Percentiles rank a stretch among this genome's conserved stretches.
Evolutionary conservation across 2,329 filamentous ascomycete genomes (phyloP).

Genomic region (Cephalotrichum gorgonifer): DNA sequence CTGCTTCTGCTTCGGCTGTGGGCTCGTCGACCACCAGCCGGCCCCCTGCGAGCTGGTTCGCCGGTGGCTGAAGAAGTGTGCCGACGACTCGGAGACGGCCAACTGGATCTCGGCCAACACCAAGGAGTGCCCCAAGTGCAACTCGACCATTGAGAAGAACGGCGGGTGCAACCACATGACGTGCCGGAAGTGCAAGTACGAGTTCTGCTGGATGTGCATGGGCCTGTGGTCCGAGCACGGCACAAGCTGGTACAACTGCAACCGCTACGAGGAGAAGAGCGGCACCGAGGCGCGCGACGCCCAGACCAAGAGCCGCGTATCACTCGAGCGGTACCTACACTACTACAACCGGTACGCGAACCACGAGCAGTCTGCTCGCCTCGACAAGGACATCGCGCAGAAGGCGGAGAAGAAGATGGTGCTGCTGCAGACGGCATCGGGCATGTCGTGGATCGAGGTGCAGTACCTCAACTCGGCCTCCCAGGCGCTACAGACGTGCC

Average conservation of each 20-base stretch:
- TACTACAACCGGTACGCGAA: constrained; percentile 99
- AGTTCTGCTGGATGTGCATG: constrained; percentile 99
- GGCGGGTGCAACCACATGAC: constrained; percentile 98
- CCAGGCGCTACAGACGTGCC: constrained; percentile 86
- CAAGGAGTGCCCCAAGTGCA: constrained; percentile 93
- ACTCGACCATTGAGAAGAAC: constrained; percentile 98
- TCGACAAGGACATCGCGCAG: constrained; percentile 90
- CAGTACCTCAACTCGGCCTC: constrained; percentile 93
- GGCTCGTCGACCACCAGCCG: constrained; percentile 81
- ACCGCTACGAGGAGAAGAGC: constrained; percentile 92
- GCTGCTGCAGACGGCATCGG: constrained; percentile 82
- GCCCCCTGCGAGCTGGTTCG: constrained; percentile 87
- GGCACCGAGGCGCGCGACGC: constrained; percentile 83
- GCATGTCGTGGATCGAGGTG: constrained; percentile 98
- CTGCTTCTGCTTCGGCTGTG: constrained; percentile 92
- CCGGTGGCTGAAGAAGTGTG: constrained; percentile 95
- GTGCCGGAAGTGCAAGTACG: constrained; percentile 87
- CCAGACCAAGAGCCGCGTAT: constrained; percentile 82
- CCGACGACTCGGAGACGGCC: constrained; percentile 94
- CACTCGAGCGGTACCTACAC: constrained; percentile 89
- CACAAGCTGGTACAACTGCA: constrained; percentile 99
- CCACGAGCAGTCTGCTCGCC: constrained; percentile 92
- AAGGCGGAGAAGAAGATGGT: constrained; percentile 99
- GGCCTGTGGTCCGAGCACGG: constrained; percentile 97
- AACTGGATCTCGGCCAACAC: constrained; percentile 99